phyloP scores from a whole-genome alignment of 768 basidiomycete species.

The Phanerodontia chrysosporium region DNA sequence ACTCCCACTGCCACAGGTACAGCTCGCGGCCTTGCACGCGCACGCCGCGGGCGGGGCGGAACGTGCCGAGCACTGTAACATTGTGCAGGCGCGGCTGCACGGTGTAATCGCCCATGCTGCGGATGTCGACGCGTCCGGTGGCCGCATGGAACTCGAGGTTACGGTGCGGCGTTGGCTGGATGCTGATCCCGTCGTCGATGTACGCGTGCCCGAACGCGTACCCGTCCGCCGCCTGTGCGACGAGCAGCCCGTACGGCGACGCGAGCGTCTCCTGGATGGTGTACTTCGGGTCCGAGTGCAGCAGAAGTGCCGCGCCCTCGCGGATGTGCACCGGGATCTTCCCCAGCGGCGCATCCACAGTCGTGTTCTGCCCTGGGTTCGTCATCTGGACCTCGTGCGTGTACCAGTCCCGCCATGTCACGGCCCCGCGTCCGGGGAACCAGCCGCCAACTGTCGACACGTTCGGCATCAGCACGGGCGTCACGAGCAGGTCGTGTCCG shows the following conservation, averaged over 20 bases:
- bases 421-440: conserved; percentile 57
- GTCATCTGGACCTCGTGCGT: conserved; percentile 50
- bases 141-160: conserved; percentile 41
- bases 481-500: conserved; percentile 67
- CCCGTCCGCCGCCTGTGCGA: conserved; percentile 44
- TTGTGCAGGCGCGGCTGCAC: conserved; percentile 44
- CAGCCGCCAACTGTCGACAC: conserved; percentile 62
- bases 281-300: conserved; percentile 59
- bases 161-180: conserved; percentile 48
- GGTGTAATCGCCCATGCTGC: conserved; percentile 35
- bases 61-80: conserved; percentile 56
- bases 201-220: conserved; percentile 57
- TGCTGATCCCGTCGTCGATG: conserved; percentile 67
- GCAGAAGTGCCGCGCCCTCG: conserved; percentile 62
- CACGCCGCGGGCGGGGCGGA: conserved; percentile 33
- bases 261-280: conserved; percentile 63
- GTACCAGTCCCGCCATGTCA: conserved; percentile 72
- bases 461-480: conserved; percentile 70
- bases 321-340: conserved; percentile 77
- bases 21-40: conserved; percentile 30
- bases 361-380: conserved; percentile 38
- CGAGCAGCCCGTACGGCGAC: conserved; percentile 58
- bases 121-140: conserved; percentile 33
- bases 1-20: conserved; percentile 39
- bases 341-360: conserved; percentile 60